Percentiles rank a stretch among this genome's conserved stretches.
Evolutionary conservation across 192 early-diverging fungal species (phyloP).

Genomic region (Coemansia reversa): DNA sequence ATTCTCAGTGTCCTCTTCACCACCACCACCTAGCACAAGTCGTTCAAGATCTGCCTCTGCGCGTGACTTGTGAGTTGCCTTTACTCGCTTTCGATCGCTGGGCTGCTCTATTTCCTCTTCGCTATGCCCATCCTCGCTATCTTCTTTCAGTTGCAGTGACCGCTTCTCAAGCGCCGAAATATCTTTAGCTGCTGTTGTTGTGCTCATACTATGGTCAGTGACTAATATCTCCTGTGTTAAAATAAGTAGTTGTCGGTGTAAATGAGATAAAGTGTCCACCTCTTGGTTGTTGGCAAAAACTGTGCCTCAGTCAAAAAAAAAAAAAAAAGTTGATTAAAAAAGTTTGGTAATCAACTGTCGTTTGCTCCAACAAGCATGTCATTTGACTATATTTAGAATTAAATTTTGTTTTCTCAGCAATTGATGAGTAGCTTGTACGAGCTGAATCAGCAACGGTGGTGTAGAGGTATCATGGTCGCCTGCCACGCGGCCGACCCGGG

Average conservation of each 20-base stretch:
- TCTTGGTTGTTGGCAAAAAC: background rate
- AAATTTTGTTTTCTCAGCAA: too few species aligned
- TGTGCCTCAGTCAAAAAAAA: background rate
- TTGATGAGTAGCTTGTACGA: too few species aligned
- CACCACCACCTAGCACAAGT: slow-evolving; percentile 72
- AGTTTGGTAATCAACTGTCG: background rate
- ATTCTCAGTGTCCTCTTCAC: slow-evolving; percentile 13
- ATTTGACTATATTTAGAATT: too few species aligned
- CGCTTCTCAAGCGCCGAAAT: background rate
- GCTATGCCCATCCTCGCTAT: background rate
- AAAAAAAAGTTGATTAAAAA: background rate
- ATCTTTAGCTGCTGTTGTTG: background rate
- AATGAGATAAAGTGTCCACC: background rate
- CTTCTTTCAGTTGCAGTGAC: background rate
- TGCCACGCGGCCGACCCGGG: slow-evolving; percentile 78
- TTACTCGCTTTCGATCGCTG: slow-evolving; percentile 14
- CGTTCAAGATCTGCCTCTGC: slow-evolving; percentile 73
- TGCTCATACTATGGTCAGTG: background rate
- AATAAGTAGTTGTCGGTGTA: background rate
- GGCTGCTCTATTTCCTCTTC: slow-evolving; percentile 3
- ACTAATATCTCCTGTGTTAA: background rate
- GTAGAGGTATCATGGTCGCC: slow-evolving; percentile 70
- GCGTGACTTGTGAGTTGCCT: slow-evolving; percentile 54
- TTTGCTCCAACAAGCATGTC: too few species aligned
- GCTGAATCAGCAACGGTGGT: slow-evolving; percentile 36